These are phyloP conservation scores for Solidago caesia DNA, from an alignment of 129 eudicot species.

Conservation along the genomic window DNA sequence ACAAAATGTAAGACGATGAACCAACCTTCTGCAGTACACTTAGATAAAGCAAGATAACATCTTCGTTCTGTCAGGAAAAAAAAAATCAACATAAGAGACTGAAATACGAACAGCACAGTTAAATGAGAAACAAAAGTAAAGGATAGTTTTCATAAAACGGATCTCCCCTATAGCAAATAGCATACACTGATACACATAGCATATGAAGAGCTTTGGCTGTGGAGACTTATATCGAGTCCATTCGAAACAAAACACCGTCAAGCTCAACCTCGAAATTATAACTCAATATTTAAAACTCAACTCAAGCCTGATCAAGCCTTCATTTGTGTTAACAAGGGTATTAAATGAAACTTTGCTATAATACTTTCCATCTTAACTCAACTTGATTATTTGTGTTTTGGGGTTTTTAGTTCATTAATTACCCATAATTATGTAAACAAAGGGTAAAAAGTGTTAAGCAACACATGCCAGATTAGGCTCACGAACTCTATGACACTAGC, in stretches of 20 bases:
- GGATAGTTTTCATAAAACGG: background rate
- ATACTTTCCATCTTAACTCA: background rate
- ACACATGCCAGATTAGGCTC: background rate
- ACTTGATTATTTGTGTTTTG: background rate
- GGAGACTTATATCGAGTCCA: background rate
- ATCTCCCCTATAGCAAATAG: background rate
- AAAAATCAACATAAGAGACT: conserved; percentile 27
- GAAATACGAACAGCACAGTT: background rate
- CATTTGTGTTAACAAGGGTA: background rate
- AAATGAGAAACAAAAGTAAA: background rate
- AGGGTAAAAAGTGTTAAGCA: background rate
- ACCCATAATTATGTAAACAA: background rate
- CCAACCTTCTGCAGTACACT: conserved; percentile 88
- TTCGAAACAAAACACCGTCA: background rate
- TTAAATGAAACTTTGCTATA: background rate
- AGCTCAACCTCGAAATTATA: background rate
- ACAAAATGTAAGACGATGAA: conserved; percentile 29
- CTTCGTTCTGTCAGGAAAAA: conserved; percentile 70
- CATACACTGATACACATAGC: background rate
- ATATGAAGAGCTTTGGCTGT: background rate
- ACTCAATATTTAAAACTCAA: too few species aligned
- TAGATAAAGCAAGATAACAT: conserved; percentile 86
- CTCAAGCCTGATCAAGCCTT: too few species aligned
- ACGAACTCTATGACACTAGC: background rate
- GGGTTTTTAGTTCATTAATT: background rate